Base-by-base conservation (phyloP, 257 asterid genomes). In the Avicennia marina region DNA sequence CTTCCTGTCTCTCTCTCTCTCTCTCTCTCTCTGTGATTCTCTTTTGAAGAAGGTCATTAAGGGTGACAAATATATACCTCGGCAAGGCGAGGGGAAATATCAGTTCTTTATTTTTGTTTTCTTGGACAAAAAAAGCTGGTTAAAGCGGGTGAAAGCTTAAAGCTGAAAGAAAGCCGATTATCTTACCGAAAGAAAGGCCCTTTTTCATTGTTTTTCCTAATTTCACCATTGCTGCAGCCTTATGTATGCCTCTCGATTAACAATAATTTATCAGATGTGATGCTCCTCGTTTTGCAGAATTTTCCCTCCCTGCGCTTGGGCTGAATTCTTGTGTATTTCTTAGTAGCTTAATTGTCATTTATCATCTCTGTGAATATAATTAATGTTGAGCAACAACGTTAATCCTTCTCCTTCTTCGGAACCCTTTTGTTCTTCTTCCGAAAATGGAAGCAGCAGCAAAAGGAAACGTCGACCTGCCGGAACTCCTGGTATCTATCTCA, bases 401-500 rank as follows among this genome's bases (percentile, higher is more conserved):
- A 40, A 61, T 13, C 80, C 84, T 1, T 75, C 83, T 20, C 71
- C 82, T 31, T 65, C 87, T 19, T 72, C 77, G 7, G 81, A 78
- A 41, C 86, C 82, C 15, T 75, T 78, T 43, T 39, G 6, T 38
- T 16, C 70, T 18, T 64, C 53, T 17, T 49, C 75, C 0, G 83
- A 80, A 33, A 76, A 58, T 66, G 80, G 67, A 21, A 67, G 46
- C 41, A 65, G 58, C 41, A 68, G 66, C 40, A 74, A 75, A 71
- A 33, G 85, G 42, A 82, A 76, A 68, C 31, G 90, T 49, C 57
- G 90, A 25, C 90, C 90, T 1, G 90, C 90, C 9, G 90, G 90
- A 20, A 82, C 90, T 21, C 90, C 90, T 54, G 90, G 90, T 82
- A n/a, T n/a, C n/a, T n/a, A n/a, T n/a, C n/a, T n/a, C n/a, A n/a